A percentile compares a stretch with the other conserved stretches of the same genome.
Conservation (phyloP, 2,329 filamentous ascomycete genomes). For the Ophiostoma triangulosporum region DNA sequence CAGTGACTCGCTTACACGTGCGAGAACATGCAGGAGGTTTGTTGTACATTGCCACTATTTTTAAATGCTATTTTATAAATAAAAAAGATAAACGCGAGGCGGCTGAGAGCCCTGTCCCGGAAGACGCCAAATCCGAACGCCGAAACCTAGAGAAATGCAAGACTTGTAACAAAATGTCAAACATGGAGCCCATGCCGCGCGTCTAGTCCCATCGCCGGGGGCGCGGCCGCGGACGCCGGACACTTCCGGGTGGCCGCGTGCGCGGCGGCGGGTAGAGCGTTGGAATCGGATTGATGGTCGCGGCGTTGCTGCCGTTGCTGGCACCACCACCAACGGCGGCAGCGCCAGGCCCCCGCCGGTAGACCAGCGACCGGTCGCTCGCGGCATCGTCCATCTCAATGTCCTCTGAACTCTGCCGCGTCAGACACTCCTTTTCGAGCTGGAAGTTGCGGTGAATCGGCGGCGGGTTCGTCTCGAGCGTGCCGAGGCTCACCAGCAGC, state of each 20-base stretch:
- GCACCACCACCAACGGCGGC: too few species aligned
- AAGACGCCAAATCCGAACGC: too few species aligned
- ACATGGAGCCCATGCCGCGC: too few species aligned
- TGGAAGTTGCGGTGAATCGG: conserved; percentile 12
- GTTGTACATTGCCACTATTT: too few species aligned
- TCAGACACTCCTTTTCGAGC: conserved; percentile 5
- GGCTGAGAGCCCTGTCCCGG: too few species aligned
- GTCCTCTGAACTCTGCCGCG: conserved; percentile 5
- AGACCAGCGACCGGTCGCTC: conserved; percentile 11
- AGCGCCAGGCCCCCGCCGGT: neutral
- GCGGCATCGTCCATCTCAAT: conserved; percentile 11
- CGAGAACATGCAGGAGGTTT: too few species aligned
- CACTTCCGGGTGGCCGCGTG: conserved; percentile 1
- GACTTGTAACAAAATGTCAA: too few species aligned
- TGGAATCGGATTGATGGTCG: neutral
- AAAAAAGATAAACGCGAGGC: too few species aligned
- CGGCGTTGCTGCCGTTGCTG: neutral
- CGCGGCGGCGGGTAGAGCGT: conserved; percentile 6
- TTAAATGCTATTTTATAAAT: too few species aligned
- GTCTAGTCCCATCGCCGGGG: conserved; percentile 3
- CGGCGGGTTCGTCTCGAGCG: conserved; percentile 14
- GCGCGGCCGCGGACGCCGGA: neutral
- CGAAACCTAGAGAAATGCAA: too few species aligned
- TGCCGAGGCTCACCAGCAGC: conserved; percentile 13
- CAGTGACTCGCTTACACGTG: neutral